A percentile compares a stretch with the other conserved stretches of the same genome.
Conservation (phyloP, 495 filamentous ascomycete species). For the Mycothermus thermophilus region DNA sequence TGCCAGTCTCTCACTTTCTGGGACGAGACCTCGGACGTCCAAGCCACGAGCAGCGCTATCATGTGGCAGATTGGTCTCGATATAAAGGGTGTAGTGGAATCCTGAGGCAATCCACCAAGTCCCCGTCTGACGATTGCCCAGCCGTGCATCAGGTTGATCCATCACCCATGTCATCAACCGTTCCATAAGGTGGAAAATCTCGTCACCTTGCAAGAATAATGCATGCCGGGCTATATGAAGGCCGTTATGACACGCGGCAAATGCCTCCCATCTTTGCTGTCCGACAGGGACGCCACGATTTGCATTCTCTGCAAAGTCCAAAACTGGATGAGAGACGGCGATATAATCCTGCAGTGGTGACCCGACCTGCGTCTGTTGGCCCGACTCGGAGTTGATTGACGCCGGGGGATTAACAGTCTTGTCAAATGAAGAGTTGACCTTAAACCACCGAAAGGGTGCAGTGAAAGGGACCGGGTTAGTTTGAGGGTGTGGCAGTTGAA, state of each 20-base stretch:
- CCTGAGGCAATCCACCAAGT: slow-evolving; percentile 3
- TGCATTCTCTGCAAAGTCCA: background rate
- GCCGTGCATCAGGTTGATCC: background rate
- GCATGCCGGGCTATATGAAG: background rate
- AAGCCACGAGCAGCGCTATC: no score
- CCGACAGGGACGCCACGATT: no score
- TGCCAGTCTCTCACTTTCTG: no score
- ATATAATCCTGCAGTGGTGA: background rate
- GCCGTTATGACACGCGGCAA: background rate
- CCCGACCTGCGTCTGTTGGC: background rate
- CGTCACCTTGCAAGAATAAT: background rate
- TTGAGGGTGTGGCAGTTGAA: no score
- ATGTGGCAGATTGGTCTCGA: no score
- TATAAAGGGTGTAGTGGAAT: no score
- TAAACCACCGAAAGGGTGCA: no score
- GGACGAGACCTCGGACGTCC: background rate
- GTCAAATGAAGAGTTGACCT: no score
- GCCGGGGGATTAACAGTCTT: no score
- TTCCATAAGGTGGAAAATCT: background rate
- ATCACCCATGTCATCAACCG: background rate
- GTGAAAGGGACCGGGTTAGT: no score
- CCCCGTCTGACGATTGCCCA: background rate
- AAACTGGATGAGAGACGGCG: background rate
- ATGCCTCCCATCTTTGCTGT: background rate
- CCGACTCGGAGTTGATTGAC: background rate